Evolutionary conservation across 2,329 filamentous ascomycete species (phyloP).

Genomic region (Cordyceps cicadae): DNA sequence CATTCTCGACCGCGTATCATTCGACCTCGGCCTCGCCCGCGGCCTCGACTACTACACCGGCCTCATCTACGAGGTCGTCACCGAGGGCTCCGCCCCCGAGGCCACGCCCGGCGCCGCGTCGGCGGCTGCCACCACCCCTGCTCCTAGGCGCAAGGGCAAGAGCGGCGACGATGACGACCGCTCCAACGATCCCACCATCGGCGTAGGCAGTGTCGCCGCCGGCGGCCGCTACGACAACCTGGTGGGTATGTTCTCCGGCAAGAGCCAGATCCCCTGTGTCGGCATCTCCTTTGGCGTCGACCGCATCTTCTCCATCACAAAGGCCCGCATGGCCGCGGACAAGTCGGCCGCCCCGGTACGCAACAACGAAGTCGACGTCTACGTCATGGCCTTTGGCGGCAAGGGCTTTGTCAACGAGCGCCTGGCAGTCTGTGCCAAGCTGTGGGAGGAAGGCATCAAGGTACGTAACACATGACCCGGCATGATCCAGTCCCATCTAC

Average conservation of each 20-base stretch:
- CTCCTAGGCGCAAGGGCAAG: constrained; percentile 43
- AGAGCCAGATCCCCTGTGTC: constrained; percentile 61
- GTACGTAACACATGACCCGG: constrained; percentile 27
- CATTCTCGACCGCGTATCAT: constrained; percentile 66
- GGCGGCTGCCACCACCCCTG: constrained; percentile 27
- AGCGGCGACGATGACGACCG: constrained; percentile 54
- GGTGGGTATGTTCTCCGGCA: constrained; percentile 87
- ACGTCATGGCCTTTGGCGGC: constrained; percentile 88
- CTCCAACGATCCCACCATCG: constrained; percentile 70
- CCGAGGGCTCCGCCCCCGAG: constrained; percentile 61
- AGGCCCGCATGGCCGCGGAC: constrained; percentile 61
- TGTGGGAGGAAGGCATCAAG: constrained; percentile 87
- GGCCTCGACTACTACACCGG: constrained; percentile 92
- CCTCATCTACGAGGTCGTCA: constrained; percentile 83
- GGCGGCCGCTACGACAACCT: constrained; percentile 89
- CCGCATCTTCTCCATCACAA: constrained; percentile 87
- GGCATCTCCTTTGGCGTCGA: constrained; percentile 87
- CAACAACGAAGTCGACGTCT: constrained; percentile 76
- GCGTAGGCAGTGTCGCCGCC: constrained; percentile 80
- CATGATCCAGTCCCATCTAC: neutral
- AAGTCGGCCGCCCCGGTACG: constrained; percentile 42
- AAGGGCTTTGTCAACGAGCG: constrained; percentile 80
- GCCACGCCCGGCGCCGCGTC: constrained; percentile 28
- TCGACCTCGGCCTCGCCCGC: constrained; percentile 82
- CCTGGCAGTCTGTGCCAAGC: constrained; percentile 64